phyloP scores from a whole-genome alignment of 2,329 filamentous ascomycete genomes.

The Verticillium nonalfalfae region DNA sequence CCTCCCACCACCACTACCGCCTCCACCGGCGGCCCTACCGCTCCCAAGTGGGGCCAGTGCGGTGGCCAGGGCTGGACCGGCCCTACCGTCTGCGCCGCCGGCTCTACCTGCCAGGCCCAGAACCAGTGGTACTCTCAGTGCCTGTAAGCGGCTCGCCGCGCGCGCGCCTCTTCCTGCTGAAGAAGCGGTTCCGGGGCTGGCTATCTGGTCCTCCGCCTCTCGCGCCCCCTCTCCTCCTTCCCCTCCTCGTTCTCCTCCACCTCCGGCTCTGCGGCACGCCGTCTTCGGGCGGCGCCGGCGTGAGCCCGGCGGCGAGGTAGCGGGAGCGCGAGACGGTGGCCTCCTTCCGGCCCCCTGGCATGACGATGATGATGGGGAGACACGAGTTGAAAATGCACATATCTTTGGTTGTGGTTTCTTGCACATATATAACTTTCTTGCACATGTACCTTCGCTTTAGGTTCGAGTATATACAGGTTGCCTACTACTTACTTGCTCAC shows the following conservation, averaged over 20 bases:
- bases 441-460: not conserved
- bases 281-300: not conserved
- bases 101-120: conserved; percentile 25
- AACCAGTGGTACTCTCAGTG: conserved; percentile 37
- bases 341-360: not conserved
- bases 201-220: too few species aligned
- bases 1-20: conserved; percentile 4
- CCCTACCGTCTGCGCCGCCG: conserved; percentile 24
- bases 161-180: not conserved
- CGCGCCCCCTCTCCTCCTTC: too few species aligned
- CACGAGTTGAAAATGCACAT: not conserved
- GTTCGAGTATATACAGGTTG: not conserved
- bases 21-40: conserved; percentile 10
- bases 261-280: not conserved
- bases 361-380: not conserved
- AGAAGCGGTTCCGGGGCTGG: not conserved
- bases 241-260: not conserved
- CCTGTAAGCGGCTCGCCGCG: conserved; percentile 16
- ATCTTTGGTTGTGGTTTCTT: not conserved
- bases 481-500: not conserved
- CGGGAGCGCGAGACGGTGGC: too few species aligned
- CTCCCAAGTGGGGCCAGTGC: conserved; percentile 27
- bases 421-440: not conserved
- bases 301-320: not conserved
- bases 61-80: conserved; percentile 28